Conservation (phyloP, 2,329 filamentous ascomycete species). For the Cephalotrichum gorgonifer region DNA sequence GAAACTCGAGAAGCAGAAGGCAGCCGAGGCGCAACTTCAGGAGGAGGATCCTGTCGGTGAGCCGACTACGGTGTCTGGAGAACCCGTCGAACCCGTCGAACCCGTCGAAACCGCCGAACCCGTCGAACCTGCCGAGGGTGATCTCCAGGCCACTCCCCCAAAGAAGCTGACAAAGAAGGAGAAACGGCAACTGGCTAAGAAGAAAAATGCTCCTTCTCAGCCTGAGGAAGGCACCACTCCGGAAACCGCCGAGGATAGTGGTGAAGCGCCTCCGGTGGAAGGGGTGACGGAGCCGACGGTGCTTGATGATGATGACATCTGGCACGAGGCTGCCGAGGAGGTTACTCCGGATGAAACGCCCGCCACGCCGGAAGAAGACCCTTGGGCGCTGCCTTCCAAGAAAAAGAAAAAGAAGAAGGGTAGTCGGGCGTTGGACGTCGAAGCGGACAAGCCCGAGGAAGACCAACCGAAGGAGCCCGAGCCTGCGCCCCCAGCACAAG, state of each 20-base stretch:
- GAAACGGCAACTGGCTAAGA: constrained; percentile 3
- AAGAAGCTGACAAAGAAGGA: constrained; percentile 6
- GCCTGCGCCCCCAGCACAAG: constrained; percentile 10
- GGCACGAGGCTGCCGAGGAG: constrained; percentile 3
- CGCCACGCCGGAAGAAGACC: not conserved
- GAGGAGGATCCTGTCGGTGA: not conserved
- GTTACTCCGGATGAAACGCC: not conserved
- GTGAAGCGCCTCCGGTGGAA: constrained; percentile 8
- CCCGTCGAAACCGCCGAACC: not conserved
- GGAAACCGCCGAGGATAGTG: constrained; percentile 7
- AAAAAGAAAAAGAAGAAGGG: constrained; percentile 7
- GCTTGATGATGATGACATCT: constrained; percentile 1
- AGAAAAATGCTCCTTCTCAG: constrained; percentile 13
- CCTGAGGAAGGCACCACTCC: constrained; percentile 22
- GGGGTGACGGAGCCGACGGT: constrained; percentile 14
- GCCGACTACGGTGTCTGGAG: no score
- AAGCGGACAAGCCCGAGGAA: not conserved
- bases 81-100: not conserved
- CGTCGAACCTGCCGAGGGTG: not conserved
- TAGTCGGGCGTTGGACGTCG: not conserved
- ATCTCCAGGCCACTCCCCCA: not conserved
- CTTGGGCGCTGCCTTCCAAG: not conserved
- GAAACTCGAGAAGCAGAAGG: not conserved
- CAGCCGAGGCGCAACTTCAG: constrained; percentile 9
- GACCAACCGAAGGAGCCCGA: not conserved